Evolutionary conservation across 129 eudicot genomes (phyloP).

Genomic region (Helianthus annuus): HanXRQr2.0-SUNRISE NC_035436.2:203615787-203616286

Average conservation of each 20-base stretch:
- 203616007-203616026: constrained; percentile 73
- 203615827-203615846: constrained; percentile 88
- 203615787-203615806: constrained; percentile 82
- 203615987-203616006: constrained; percentile 61
- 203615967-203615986: constrained; percentile 59
- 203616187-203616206: background rate
- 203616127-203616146: background rate
- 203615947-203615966: constrained; percentile 81
- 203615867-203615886: constrained; percentile 69
- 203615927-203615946: constrained; percentile 77
- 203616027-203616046: constrained; percentile 86
- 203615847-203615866: constrained; percentile 91
- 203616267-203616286: background rate
- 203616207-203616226: background rate
- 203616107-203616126: constrained; percentile 10
- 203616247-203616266: background rate
- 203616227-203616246: background rate
- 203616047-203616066: constrained; percentile 62
- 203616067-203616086: constrained; percentile 4
- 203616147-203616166: background rate
- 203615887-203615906: constrained; percentile 77
- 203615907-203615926: constrained; percentile 71
- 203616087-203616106: background rate
- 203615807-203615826: constrained; percentile 64
- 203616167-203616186: background rate